Evolutionary conservation across 139 green algal species (phyloP), one percentile per base, ranked within the genome.

Genomic region (Coccomyxa sp.): DNA sequence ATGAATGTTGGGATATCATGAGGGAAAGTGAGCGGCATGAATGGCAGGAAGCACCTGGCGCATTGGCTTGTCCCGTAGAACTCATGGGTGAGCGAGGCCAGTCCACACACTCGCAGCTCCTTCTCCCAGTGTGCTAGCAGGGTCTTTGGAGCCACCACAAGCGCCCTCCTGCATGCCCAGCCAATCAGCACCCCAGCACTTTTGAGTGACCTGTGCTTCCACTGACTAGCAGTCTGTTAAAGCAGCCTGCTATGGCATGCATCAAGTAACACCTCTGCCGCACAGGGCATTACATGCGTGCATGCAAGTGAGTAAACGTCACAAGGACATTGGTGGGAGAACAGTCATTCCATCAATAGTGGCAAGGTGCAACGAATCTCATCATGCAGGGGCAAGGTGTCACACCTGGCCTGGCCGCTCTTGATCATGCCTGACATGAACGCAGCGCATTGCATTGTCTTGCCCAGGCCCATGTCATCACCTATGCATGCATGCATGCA

Each of bases 141-240:
- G 14, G 95, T 97, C 78, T 95, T 97, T 38, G 95, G 95, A 9
- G 95, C 95, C 16, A 98, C 81, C 0, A 97, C 86, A 0, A 98
- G 88, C 11, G 89, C 93, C 0, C 94, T 80, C 45, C 81, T 88
- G 68, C 30, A 18, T 14, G 38, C 51, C n/a, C n/a, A n/a, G n/a
- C n/a, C n/a, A n/a, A n/a, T n/a, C n/a, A n/a, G n/a, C 58, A 28
- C 0, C 59, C 51, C 21, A 17, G 18, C 27, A 21, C 12, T 0
- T 66, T 75, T 79, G 1, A 1, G 27, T 51, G 38, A 51, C 38
- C 7, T 11, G 38, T 51, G 38, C 7, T 51, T 51, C 38, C 38
- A 51, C 38, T 51, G 3, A 3, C 38, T 51, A 51, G 38, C 38
- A 51, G 38, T 51, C 38, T 51, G 38, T 51, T 11, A 11, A 51